A percentile compares a stretch with the other conserved stretches of the same genome.
Conservation (phyloP, 345 rosid species). For the Lumnitzera racemosa region DNA sequence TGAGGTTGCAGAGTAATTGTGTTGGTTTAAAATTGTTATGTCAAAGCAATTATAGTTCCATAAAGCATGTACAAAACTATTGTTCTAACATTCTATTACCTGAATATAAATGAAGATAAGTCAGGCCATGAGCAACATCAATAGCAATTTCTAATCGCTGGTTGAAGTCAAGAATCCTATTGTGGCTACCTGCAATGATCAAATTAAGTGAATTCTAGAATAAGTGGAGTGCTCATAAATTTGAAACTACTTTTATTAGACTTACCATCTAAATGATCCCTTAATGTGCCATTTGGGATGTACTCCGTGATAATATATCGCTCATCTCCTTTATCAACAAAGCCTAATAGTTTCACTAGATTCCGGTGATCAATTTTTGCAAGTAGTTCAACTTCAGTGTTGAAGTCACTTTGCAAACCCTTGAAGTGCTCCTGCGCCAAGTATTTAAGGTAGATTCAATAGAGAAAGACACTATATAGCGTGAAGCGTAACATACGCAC, state of each 20-base stretch:
- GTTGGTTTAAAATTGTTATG: background rate
- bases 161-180: constrained; percentile 73
- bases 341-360: constrained; percentile 88
- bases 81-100: constrained; percentile 32
- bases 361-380: constrained; percentile 84
- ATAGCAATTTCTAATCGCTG: constrained; percentile 92
- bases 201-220: background rate
- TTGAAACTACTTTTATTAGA: background rate
- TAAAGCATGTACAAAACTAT: background rate
- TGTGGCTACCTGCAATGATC: constrained; percentile 44
- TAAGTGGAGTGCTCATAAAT: too few species aligned
- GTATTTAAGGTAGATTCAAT: background rate
- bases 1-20: background rate
- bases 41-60: background rate
- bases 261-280: constrained; percentile 97
- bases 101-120: constrained; percentile 88
- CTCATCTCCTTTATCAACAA: constrained; percentile 70
- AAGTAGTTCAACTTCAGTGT: constrained; percentile 90
- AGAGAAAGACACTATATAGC: too few species aligned
- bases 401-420: constrained; percentile 60
- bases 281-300: constrained; percentile 86
- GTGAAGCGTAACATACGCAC: too few species aligned
- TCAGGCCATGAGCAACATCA: constrained; percentile 90
- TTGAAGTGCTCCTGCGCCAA: constrained; percentile 59
- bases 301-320: constrained; percentile 88